These are phyloP conservation scores for Juglanconis oblonga DNA, from an alignment of 2,329 filamentous ascomycete genomes.

Conservation along the genomic window DNA sequence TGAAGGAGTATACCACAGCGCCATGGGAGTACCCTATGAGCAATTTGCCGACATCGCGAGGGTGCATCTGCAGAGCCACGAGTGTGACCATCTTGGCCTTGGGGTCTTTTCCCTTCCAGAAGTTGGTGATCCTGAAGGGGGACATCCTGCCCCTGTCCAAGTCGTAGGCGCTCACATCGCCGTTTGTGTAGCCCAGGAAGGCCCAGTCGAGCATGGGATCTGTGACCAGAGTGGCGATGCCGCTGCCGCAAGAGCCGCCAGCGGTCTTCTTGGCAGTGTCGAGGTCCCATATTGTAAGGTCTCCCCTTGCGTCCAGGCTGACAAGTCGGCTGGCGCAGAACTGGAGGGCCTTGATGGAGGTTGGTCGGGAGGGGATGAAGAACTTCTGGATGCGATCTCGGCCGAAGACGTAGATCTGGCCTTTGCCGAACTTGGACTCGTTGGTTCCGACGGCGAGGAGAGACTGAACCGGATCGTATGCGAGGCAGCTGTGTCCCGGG, in stretches of 20 bases:
- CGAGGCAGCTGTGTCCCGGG: slow-evolving; percentile 61
- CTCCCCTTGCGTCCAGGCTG: slow-evolving; percentile 81
- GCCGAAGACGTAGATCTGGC: slow-evolving; percentile 87
- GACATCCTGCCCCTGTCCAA: slow-evolving; percentile 75
- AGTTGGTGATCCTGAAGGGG: slow-evolving; percentile 78
- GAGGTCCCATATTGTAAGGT: slow-evolving; percentile 80
- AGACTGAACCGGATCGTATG: slow-evolving; percentile 92
- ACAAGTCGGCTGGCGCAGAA: slow-evolving; percentile 86
- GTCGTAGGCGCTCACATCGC: slow-evolving; percentile 90
- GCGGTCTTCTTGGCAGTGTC: slow-evolving; percentile 64
- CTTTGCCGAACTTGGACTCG: slow-evolving; percentile 79
- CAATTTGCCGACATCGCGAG: slow-evolving; percentile 86
- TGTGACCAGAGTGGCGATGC: slow-evolving; percentile 70
- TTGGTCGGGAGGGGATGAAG: slow-evolving; percentile 66
- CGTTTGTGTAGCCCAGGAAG: slow-evolving; percentile 76
- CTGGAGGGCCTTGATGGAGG: slow-evolving; percentile 73
- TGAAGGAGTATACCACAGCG: slow-evolving; percentile 89
- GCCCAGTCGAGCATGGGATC: slow-evolving; percentile 94
- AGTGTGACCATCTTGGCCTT: slow-evolving; percentile 59
- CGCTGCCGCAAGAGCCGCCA: slow-evolving; percentile 72
- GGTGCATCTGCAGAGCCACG: slow-evolving; percentile 80
- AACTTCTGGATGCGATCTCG: slow-evolving; percentile 75
- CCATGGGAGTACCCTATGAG: slow-evolving; percentile 89
- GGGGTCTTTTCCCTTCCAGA: slow-evolving; percentile 75
- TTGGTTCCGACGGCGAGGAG: slow-evolving; percentile 88